These are phyloP conservation scores for Trichosanthes cucumerina DNA, from an alignment of 306 rosid species.

Conservation along the genomic window DNA sequence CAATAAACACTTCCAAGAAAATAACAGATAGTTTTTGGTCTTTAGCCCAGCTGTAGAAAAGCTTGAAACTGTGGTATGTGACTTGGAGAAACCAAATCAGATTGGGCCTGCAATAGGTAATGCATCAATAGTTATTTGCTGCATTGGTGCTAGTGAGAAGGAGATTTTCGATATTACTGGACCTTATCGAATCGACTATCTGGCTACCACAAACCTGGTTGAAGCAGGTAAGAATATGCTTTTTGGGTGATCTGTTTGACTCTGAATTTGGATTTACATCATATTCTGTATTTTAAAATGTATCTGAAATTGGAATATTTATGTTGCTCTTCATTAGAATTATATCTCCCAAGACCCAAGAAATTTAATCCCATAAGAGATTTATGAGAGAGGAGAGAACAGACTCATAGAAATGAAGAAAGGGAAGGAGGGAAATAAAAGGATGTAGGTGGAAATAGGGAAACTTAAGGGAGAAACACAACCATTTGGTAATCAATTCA, in stretches of 20 bases:
- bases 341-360: neutral
- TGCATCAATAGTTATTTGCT: slow-evolving; percentile 72
- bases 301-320: neutral
- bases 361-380: neutral
- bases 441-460: neutral
- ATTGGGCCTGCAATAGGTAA: slow-evolving; percentile 62
- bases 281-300: neutral
- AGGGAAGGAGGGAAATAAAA: neutral
- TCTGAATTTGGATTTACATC: neutral
- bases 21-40: slow-evolving; percentile 71
- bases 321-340: neutral
- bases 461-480: neutral
- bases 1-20: slow-evolving; percentile 24
- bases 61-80: slow-evolving; percentile 98
- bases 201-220: slow-evolving; percentile 67
- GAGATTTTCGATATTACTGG: slow-evolving; percentile 83
- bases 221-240: slow-evolving; percentile 52
- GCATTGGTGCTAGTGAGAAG: slow-evolving; percentile 98
- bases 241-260: neutral
- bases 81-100: slow-evolving; percentile 62
- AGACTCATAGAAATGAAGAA: neutral
- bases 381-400: neutral
- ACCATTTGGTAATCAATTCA: neutral
- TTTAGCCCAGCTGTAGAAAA: slow-evolving; percentile 99
- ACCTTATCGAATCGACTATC: slow-evolving; percentile 84